These are phyloP conservation scores for Salvia hispanica DNA, from an alignment of 257 asterid species.

Conservation along the genomic window DNA sequence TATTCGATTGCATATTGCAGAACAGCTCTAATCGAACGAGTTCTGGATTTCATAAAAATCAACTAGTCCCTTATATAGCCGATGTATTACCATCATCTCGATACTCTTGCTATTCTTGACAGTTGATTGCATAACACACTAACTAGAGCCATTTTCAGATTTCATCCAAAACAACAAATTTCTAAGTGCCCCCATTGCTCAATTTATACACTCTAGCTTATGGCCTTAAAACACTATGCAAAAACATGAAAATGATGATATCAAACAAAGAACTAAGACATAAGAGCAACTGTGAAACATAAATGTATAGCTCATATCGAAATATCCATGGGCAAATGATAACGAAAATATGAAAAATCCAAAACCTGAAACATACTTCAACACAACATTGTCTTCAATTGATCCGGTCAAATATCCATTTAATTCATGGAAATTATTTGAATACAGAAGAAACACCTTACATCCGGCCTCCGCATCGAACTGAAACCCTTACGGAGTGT, in stretches of 20 bases:
- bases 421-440: slow-evolving; percentile 38
- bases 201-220: slow-evolving; percentile 14
- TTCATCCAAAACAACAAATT: slow-evolving; percentile 4
- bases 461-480: slow-evolving; percentile 32
- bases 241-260: background rate
- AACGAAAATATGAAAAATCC: background rate
- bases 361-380: slow-evolving; percentile 11
- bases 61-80: too few species aligned
- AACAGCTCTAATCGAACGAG: too few species aligned
- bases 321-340: slow-evolving; percentile 6
- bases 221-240: background rate
- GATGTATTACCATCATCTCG: too few species aligned
- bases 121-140: background rate
- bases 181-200: slow-evolving; percentile 10
- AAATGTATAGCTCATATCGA: slow-evolving; percentile 2
- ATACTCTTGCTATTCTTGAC: background rate
- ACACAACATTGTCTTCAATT: slow-evolving; percentile 26
- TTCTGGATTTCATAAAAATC: too few species aligned
- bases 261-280: slow-evolving; percentile 3
- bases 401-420: slow-evolving; percentile 28
- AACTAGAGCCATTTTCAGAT: background rate
- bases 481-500: slow-evolving; percentile 46
- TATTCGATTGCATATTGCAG: too few species aligned
- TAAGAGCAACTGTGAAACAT: background rate
- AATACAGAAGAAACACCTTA: slow-evolving; percentile 25